phyloP scores from a whole-genome alignment of 441 rosid species.

The Dalechampia spathulata region DNA sequence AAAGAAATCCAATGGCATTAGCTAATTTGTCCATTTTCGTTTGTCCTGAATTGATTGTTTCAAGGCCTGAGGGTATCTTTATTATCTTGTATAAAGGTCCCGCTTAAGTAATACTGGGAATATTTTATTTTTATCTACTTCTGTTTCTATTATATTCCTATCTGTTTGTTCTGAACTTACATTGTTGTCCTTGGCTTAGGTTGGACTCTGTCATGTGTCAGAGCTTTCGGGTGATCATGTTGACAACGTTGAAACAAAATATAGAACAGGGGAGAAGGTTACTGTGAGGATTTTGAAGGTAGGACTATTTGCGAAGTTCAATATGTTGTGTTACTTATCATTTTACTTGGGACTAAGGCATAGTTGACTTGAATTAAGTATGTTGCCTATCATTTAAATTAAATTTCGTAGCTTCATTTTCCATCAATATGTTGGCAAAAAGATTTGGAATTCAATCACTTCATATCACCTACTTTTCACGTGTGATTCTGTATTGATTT shows the following conservation, averaged over 20 bases:
- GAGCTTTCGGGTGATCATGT: constrained; percentile 63
- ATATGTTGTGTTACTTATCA: too few relatives aligned
- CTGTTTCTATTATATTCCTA: neutral
- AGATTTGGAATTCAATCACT: neutral
- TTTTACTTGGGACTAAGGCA: too few relatives aligned
- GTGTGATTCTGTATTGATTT: neutral
- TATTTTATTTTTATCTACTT: neutral
- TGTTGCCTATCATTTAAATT: neutral
- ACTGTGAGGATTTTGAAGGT: constrained; percentile 86
- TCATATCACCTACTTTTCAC: neutral
- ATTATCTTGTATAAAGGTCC: too few relatives aligned
- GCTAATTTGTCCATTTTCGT: too few relatives aligned
- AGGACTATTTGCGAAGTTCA: neutral
- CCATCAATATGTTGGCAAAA: neutral
- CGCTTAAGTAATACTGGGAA: too few relatives aligned
- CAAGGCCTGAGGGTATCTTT: too few relatives aligned
- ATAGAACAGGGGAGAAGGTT: constrained; percentile 72
- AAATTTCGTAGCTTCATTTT: neutral
- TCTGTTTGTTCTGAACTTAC: neutral
- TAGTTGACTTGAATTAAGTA: neutral
- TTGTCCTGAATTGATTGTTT: too few relatives aligned
- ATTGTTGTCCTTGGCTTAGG: constrained; percentile 35
- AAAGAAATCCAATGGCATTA: too few relatives aligned
- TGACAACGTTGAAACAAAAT: constrained; percentile 48
- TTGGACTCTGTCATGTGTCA: constrained; percentile 86